phyloP scores from a whole-genome alignment of 176 grass and related monocot species.

The Paspalum notatum region DNA sequence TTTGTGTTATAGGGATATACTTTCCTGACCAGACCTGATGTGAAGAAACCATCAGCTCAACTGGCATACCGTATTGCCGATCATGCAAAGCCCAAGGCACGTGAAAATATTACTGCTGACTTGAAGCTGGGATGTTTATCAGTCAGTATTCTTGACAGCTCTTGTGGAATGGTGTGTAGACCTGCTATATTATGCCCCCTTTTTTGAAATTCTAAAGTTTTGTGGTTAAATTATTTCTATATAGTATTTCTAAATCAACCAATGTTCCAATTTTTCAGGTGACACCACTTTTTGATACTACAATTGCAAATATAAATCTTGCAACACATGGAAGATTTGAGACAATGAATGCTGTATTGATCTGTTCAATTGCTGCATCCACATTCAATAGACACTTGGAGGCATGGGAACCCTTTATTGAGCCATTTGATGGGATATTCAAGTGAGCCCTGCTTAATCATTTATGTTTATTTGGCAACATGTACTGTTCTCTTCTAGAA shows the following conservation, averaged over 20 bases:
- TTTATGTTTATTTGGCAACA: constrained; percentile 11
- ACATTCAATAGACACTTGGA: constrained; percentile 97
- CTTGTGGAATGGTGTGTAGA: constrained; percentile 74
- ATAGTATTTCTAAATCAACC: constrained; percentile 10
- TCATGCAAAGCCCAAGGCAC: constrained; percentile 80
- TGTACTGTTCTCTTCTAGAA: constrained; percentile 10
- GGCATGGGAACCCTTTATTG: constrained; percentile 96
- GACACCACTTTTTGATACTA: constrained; percentile 85
- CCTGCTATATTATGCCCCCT: constrained; percentile 28
- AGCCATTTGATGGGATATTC: constrained; percentile 99
- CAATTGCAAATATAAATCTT: constrained; percentile 88
- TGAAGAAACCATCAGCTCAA: constrained; percentile 76
- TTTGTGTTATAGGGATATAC: constrained; percentile 72
- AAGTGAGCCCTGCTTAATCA: constrained; percentile 61
- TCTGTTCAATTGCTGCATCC: constrained; percentile 94
- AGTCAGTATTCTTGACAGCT: constrained; percentile 84
- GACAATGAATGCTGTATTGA: constrained; percentile 86
- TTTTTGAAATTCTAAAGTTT: constrained; percentile 23
- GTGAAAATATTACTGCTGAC: constrained; percentile 85
- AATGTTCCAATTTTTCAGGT: constrained; percentile 59
- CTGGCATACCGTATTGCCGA: constrained; percentile 88
- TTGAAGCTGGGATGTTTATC: constrained; percentile 88
- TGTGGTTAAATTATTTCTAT: constrained; percentile 8
- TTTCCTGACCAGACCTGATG: constrained; percentile 92
- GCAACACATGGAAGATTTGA: constrained; percentile 91